phyloP scores from a whole-genome alignment of 176 grass and related monocot species.

The Oropetium thomaeum region DNA sequence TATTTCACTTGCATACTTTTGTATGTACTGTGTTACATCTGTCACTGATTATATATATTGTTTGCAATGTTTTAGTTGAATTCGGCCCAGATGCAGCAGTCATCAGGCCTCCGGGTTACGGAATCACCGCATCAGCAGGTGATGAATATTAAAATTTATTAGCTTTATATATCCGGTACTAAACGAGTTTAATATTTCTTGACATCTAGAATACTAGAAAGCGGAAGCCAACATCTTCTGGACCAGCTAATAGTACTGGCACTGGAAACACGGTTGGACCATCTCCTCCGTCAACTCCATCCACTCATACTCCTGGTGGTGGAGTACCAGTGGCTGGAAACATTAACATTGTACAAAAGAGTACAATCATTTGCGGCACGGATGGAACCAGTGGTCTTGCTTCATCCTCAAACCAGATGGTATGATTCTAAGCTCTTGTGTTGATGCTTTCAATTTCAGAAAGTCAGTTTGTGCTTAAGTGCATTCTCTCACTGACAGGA shows the following conservation, averaged over 20 bases:
- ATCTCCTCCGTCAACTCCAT: slow-evolving; percentile 94
- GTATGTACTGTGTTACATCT: neutral
- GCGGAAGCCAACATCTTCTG: slow-evolving; percentile 87
- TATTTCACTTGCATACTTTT: neutral
- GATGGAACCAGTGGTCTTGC: slow-evolving; percentile 72
- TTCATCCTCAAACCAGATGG: slow-evolving; percentile 89
- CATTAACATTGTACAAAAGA: slow-evolving; percentile 59
- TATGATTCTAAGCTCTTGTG: slow-evolving; percentile 34
- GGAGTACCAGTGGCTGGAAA: slow-evolving; percentile 61
- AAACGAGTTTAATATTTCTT: slow-evolving; percentile 32
- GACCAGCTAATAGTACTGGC: slow-evolving; percentile 84
- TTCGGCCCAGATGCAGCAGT: slow-evolving; percentile 75
- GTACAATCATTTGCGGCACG: slow-evolving; percentile 57
- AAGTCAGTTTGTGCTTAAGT: slow-evolving; percentile 30
- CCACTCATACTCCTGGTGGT: slow-evolving; percentile 78
- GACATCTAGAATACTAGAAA: slow-evolving; percentile 66
- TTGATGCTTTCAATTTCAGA: slow-evolving; percentile 24
- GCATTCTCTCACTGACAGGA: slow-evolving; percentile 57
- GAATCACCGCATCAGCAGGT: slow-evolving; percentile 47
- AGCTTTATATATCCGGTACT: neutral
- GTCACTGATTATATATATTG: slow-evolving; percentile 11
- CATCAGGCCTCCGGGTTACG: slow-evolving; percentile 61
- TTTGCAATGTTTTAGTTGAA: slow-evolving; percentile 68
- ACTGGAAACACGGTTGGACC: slow-evolving; percentile 81
- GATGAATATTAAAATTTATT: slow-evolving; percentile 13